Percentiles rank a stretch among this genome's conserved stretches.
phyloP scores from a whole-genome alignment of 2,329 filamentous ascomycete species.

The Aspergillus chevalieri region DNA sequence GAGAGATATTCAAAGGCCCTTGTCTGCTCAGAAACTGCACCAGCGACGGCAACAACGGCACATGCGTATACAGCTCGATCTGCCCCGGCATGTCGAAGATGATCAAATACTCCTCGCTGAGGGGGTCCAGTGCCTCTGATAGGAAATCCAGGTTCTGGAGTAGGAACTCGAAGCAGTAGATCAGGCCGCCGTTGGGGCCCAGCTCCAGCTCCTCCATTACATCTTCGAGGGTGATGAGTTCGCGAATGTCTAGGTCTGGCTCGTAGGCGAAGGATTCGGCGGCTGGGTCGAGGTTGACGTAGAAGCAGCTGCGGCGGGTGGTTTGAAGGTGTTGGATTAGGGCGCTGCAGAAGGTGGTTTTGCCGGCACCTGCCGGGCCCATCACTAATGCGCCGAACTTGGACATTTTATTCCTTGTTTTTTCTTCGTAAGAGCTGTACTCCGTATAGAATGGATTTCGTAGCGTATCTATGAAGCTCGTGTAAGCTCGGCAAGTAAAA shows the following conservation, averaged over 20 bases:
- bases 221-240: constrained; percentile 87
- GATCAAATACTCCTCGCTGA: constrained; percentile 93
- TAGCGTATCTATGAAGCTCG: too few species aligned
- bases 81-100: constrained; percentile 98
- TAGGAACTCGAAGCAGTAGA: constrained; percentile 95
- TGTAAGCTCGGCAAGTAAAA: constrained; percentile 3
- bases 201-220: constrained; percentile 93
- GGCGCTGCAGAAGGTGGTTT: constrained; percentile 92
- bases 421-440: background rate
- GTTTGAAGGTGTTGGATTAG: constrained; percentile 89
- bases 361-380: constrained; percentile 92
- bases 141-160: constrained; percentile 92
- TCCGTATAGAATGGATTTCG: too few species aligned
- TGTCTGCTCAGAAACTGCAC: constrained; percentile 72
- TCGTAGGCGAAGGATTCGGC: constrained; percentile 88
- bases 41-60: constrained; percentile 81
- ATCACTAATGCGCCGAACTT: constrained; percentile 94
- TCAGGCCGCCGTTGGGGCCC: constrained; percentile 85
- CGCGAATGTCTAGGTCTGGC: constrained; percentile 91
- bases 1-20: constrained; percentile 77
- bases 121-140: constrained; percentile 71
- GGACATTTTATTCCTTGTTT: constrained; percentile 54
- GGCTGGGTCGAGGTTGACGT: constrained; percentile 96
- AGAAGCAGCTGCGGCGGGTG: constrained; percentile 89
- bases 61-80: constrained; percentile 97